phyloP scores from a whole-genome alignment of 2,329 filamentous ascomycete species.

The Cucurbitaria berberidis region DNA sequence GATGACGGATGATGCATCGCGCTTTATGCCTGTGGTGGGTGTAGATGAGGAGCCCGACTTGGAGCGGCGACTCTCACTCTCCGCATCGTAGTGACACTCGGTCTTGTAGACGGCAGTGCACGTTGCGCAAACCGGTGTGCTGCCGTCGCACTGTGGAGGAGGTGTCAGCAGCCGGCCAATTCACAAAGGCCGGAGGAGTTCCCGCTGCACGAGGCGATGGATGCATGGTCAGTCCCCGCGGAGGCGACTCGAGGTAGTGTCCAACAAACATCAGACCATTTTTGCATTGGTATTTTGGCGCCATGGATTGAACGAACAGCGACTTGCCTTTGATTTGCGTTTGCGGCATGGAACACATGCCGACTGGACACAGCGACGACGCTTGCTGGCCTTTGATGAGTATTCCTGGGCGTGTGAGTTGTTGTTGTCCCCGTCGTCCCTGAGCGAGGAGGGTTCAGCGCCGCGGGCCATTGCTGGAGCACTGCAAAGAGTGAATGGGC shows the following conservation, averaged over 20 bases:
- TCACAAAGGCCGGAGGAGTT: neutral
- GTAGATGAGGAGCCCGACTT: constrained; percentile 39
- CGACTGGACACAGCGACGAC: constrained; percentile 44
- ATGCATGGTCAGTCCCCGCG: constrained; percentile 23
- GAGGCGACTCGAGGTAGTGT: constrained; percentile 23
- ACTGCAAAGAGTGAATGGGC: constrained; percentile 11
- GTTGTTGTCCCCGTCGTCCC: constrained; percentile 25
- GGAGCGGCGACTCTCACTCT: constrained; percentile 55
- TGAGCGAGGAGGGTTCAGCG: constrained; percentile 24
- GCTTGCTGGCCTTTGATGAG: constrained; percentile 37
- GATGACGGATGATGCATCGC: constrained; percentile 33
- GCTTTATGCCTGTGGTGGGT: constrained; percentile 33
- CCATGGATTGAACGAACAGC: constrained; percentile 1
- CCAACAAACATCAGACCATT: constrained; percentile 15
- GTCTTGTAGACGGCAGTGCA: constrained; percentile 59
- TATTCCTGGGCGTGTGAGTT: constrained; percentile 18
- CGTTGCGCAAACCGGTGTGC: constrained; percentile 56
- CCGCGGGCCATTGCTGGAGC: constrained; percentile 38
- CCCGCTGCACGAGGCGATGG: constrained; percentile 1
- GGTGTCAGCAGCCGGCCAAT: constrained; percentile 19
- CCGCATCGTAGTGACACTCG: constrained; percentile 57
- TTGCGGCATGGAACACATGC: constrained; percentile 59
- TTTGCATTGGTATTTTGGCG: neutral
- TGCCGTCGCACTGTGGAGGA: constrained; percentile 56
- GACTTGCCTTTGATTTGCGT: constrained; percentile 57